A percentile compares a stretch with the other conserved stretches of the same genome.
phyloP scores from a whole-genome alignment of 306 rosid species.

The Gillenia trifoliata region DNA sequence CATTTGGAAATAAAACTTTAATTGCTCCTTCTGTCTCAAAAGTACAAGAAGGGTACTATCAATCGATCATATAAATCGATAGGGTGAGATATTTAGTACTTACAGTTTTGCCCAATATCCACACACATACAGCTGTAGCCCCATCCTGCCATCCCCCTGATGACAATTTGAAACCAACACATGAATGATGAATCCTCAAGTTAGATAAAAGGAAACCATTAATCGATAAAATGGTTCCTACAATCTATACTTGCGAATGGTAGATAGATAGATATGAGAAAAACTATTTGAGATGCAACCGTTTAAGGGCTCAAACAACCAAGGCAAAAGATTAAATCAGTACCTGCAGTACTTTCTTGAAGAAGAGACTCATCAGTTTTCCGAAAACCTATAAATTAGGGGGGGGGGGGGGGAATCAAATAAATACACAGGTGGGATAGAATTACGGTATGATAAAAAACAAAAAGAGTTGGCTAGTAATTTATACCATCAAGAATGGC shows the following conservation, averaged over 20 bases:
- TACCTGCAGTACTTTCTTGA: slow-evolving; percentile 69
- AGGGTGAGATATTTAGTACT: no score
- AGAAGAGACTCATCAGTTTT: slow-evolving; percentile 79
- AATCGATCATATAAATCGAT: no score
- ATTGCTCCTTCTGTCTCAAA: not conserved
- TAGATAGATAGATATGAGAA: not conserved
- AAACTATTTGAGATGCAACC: slow-evolving; percentile 1
- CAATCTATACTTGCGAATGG: not conserved
- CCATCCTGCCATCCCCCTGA: slow-evolving; percentile 97
- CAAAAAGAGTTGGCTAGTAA: not conserved
- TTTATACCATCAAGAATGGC: slow-evolving; percentile 77
- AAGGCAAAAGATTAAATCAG: not conserved
- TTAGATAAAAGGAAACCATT: slow-evolving; percentile 10
- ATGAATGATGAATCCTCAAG: slow-evolving; percentile 18
- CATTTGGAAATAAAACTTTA: not conserved
- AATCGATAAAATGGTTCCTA: not conserved
- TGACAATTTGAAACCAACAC: slow-evolving; percentile 12
- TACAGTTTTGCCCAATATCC: slow-evolving; percentile 80
- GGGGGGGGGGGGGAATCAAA: slow-evolving; percentile 16
- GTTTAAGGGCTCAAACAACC: not conserved
- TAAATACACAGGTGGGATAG: not conserved
- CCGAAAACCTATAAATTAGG: slow-evolving; percentile 57
- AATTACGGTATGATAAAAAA: not conserved
- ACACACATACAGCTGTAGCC: slow-evolving; percentile 83
- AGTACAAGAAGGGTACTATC: not conserved